These are phyloP conservation scores for Allomyces arbusculus DNA, from an alignment of 192 early-diverging fungal genomes.

Conservation along the genomic window DNA sequence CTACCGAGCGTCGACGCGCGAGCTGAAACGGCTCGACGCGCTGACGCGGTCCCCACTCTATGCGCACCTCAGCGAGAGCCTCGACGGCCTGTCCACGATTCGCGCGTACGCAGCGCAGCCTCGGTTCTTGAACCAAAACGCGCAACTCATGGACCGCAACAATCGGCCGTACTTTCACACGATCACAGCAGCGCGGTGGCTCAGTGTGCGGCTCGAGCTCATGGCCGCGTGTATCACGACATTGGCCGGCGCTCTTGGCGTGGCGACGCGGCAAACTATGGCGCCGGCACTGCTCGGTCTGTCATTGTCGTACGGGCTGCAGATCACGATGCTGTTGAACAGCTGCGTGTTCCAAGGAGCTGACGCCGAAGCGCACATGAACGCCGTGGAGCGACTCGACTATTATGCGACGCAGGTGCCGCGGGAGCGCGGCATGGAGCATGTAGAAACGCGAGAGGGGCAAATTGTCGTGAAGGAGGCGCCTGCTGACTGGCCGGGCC, in stretches of 20 bases:
- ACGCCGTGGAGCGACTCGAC: conserved; percentile 34
- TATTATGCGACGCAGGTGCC: conserved; percentile 20
- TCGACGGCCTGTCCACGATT: conserved; percentile 38
- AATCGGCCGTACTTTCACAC: conserved; percentile 64
- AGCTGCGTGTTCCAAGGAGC: background rate
- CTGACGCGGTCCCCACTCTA: conserved; percentile 63
- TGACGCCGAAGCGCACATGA: conserved; percentile 20
- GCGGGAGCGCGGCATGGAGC: conserved; percentile 19
- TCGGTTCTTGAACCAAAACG: conserved; percentile 51
- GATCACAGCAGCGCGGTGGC: conserved; percentile 49
- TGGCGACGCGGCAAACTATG: conserved; percentile 32
- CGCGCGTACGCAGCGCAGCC: conserved; percentile 55
- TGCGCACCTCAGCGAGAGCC: conserved; percentile 54
- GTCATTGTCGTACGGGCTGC: conserved; percentile 57
- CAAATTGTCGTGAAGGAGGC: conserved; percentile 13
- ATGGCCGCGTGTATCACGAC: conserved; percentile 50
- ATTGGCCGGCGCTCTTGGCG: conserved; percentile 47
- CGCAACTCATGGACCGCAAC: conserved; percentile 46
- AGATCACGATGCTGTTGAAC: conserved; percentile 29
- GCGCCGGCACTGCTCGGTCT: conserved; percentile 52
- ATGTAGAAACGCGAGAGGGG: conserved; percentile 23
- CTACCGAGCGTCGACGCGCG: conserved; percentile 61
- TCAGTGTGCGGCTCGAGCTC: conserved; percentile 57
- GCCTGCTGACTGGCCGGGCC: background rate
- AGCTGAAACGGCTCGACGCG: conserved; percentile 72